Base-by-base conservation (phyloP, 1,139 yeast species). In the Yamadazyma blattariae region DNA sequence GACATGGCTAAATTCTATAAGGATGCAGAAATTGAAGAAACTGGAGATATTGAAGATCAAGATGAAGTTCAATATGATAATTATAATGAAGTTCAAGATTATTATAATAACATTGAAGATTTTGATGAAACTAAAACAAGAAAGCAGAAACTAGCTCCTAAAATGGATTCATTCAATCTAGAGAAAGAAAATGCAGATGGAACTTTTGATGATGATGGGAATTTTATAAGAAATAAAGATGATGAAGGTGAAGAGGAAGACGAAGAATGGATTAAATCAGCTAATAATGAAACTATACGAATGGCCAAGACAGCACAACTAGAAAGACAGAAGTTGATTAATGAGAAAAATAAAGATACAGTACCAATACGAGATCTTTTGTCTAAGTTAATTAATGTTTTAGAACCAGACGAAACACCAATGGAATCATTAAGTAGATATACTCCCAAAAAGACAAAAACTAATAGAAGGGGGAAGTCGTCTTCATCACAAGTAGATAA, bases 321-420 rank as follows among this genome's bases (percentile, higher is more conserved):
- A 24, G 42, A 46, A 28, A 40, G 66, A 22, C 55, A 54, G 29
- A 27, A 29, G 34, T 25, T 11, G 22, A 31, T 34, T 4, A 19
- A 27, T 3, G 9, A 10, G 4, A 6, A 12, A 9, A 29, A 25
- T 17, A 10, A 15, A 6, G 12, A 33, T 5, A 34, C 32, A 9
- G 44, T 38, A 34, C 30, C 19, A 40, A 37, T 47, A 0, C 64
- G 56, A 6, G 51, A 50, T 3, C 37, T 71, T 3, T 41, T 80
- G 12, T 41, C 37, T 9, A 44, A 46, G 1, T 47, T 83, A 13
- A 68, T 82, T 3, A 56, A 44, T 0, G 21, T 55, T 2, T 55
- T 84, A 27, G 74, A 79, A 27, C 77, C 82, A 0, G 82, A 77
- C 3, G 92, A 84, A 51, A 70, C 82, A 0, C 74, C 86, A 2